Evolutionary conservation across 2,329 filamentous ascomycete genomes (phyloP), one percentile per base, ranked within the genome.

Genomic region (Emergomyces orientalis): DNA sequence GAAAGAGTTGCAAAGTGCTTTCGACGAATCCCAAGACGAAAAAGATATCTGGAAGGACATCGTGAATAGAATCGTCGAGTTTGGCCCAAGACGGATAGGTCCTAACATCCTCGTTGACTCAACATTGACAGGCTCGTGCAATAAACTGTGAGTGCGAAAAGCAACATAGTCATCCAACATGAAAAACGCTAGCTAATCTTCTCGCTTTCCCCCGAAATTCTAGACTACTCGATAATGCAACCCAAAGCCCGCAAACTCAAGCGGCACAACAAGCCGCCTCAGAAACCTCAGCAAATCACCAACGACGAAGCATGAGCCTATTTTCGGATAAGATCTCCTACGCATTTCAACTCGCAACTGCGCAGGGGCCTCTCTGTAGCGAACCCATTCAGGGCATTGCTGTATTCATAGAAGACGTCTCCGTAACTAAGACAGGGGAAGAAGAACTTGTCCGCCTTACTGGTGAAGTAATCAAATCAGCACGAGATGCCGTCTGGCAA

Each of bases 341-440:
- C 73, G 92, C 90, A 57, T 99, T 99, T 81, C 94, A 99, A 74
- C 87, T 97, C 19, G 89, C 91, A 47, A 95, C 88, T 0, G 84
- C 86, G 27, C 91, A 96, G 76, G 94, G 94, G 0, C 92, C 94
- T 0, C 83, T 97, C 59, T 97, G 94, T 76, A 84, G 90, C 69
- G 94, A 99, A 73, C 93, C 94, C 0, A 86, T 97, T 57, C 93
- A 97, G 77, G 94, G 94, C 59, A 84, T 97, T 30, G 94, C 92
- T 49, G 89, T 97, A 57, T 89, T 96, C 74, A 80, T 99, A 58
- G 92, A 99, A 75, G 87, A 91, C 56, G 80, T 97, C 37, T 78
- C 80, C 3, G 79, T 95, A 41, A 78, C 81, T 62, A 79, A 84
- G 4, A 76, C 80, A 1, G 76, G 80, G 1, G 82, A 79, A 55